phyloP scores from a whole-genome alignment of 2,329 filamentous ascomycete species.

The Phoma sp. region DNA sequence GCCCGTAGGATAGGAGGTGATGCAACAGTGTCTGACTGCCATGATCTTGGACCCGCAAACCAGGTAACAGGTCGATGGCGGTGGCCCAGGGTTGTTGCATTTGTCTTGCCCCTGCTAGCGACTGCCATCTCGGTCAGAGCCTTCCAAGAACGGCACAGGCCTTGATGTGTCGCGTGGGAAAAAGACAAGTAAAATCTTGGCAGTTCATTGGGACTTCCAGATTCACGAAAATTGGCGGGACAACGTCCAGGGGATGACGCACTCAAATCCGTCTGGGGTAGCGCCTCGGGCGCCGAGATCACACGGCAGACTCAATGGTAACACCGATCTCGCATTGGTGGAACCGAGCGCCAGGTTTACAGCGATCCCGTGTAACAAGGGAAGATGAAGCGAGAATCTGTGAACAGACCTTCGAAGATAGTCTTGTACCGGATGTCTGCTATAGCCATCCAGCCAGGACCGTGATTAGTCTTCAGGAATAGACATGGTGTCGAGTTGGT shows the following conservation, averaged over 20 bases:
- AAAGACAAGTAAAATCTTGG: slow-evolving; percentile 38
- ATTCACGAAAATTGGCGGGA: slow-evolving; percentile 29
- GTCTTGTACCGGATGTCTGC: background rate
- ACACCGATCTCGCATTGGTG: slow-evolving; percentile 49
- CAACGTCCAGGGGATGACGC: slow-evolving; percentile 39
- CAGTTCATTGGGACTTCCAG: slow-evolving; percentile 22
- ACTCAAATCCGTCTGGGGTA: slow-evolving; percentile 37
- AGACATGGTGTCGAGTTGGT: slow-evolving; percentile 3
- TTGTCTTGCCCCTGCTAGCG: slow-evolving; percentile 19
- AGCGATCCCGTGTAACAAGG: slow-evolving; percentile 44
- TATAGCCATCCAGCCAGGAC: background rate
- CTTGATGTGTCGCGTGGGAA: slow-evolving; percentile 37
- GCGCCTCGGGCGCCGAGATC: slow-evolving; percentile 43
- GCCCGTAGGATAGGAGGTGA: slow-evolving; percentile 19
- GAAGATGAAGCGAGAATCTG: slow-evolving; percentile 26
- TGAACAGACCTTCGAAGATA: slow-evolving; percentile 14
- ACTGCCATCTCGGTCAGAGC: slow-evolving; percentile 19
- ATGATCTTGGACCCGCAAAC: slow-evolving; percentile 24
- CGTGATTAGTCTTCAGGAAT: background rate
- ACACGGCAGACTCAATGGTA: slow-evolving; percentile 37
- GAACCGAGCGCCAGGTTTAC: slow-evolving; percentile 46
- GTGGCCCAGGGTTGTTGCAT: slow-evolving; percentile 14
- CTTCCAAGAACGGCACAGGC: slow-evolving; percentile 25
- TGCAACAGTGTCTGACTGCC: slow-evolving; percentile 33
- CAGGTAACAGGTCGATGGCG: slow-evolving; percentile 20